Evolutionary conservation across 805 yeast genomes (phyloP).

Genomic region (Candida tammaniensis): DNA sequence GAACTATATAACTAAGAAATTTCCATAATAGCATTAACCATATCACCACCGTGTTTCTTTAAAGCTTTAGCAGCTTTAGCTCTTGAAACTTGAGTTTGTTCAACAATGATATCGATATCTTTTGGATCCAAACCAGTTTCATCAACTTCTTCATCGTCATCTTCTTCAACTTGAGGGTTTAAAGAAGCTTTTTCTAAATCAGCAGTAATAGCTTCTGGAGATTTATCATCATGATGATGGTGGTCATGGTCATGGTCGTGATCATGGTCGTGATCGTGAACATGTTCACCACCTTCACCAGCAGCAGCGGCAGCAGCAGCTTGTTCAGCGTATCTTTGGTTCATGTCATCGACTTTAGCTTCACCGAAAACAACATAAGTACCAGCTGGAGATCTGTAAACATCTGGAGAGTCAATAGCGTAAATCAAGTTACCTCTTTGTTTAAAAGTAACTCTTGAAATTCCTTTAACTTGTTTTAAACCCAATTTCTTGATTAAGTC

Average conservation of each 20-base stretch:
- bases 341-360: slow-evolving; percentile 93
- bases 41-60: slow-evolving; percentile 84
- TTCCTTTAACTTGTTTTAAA: slow-evolving; percentile 87
- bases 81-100: slow-evolving; percentile 88
- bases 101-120: slow-evolving; percentile 82
- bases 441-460: slow-evolving; percentile 93
- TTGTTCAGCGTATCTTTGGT: slow-evolving; percentile 75
- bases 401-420: slow-evolving; percentile 93
- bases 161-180: slow-evolving; percentile 30
- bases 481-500: slow-evolving; percentile 82
- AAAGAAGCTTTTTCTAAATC: slow-evolving; percentile 54
- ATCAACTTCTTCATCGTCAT: slow-evolving; percentile 73
- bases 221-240: slow-evolving; percentile 43
- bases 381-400: slow-evolving; percentile 89
- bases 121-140: slow-evolving; percentile 78
- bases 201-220: slow-evolving; percentile 78
- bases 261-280: slow-evolving; percentile 12
- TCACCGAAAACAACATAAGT: slow-evolving; percentile 97
- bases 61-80: slow-evolving; percentile 90
- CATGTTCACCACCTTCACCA: slow-evolving; percentile 22
- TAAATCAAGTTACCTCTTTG: slow-evolving; percentile 87
- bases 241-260: slow-evolving; percentile 15
- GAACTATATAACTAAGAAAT: slow-evolving; percentile 37
- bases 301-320: slow-evolving; percentile 41
- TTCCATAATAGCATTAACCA: slow-evolving; percentile 95